Evolutionary conservation across 306 rosid species (phyloP), one percentile per base, ranked within the genome.

Genomic region (Potentilla sterilis): DNA sequence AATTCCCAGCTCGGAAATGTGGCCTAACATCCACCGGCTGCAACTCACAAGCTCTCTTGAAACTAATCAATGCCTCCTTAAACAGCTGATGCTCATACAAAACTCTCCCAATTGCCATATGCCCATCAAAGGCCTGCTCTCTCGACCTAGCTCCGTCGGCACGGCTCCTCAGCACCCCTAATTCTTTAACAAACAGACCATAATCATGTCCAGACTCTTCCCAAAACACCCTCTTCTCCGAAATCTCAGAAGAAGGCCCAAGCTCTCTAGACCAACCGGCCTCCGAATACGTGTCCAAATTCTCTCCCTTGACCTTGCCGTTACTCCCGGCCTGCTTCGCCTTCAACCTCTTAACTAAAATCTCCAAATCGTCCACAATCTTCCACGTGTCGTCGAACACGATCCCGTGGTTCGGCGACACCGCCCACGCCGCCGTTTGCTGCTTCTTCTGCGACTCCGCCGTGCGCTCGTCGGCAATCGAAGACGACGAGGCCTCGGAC

Each of bases 261-360:
- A 96, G 85, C 44, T 96, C 99, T 22, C 98, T 84, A 0, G 99
- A 96, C 98, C 99, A 96, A 0, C 98, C 99, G 2, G 99, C 98
- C 76, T 96, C 99, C 19, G 98, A 96, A 76, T 83, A 87, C 1
- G 98, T 92, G 71, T 92, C 98, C 18, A 89, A 78, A 51, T 90
- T 96, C 14, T 96, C 99, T 9, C 81, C 88, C 68, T 92, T 96
- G 77, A 88, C 68, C 67, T 96, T 92, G 64, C 99, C 98, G 24
- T 89, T 97, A 18, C 85, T 97, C 28, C 91, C 90, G 4, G 90
- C 87, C 64, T 92, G 98, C 86, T 96, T 96, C 37, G 76, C n/a
- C 81, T 89, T 96, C 85, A 96, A 51, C 68, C 98, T 81, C 90
- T 92, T 96, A 7, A 96, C 71, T 75, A 96, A 16, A 76, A 89